Evolutionary conservation across 345 rosid species (phyloP), one percentile per base, ranked within the genome.

Genomic region (Lepidium sativum): DNA sequence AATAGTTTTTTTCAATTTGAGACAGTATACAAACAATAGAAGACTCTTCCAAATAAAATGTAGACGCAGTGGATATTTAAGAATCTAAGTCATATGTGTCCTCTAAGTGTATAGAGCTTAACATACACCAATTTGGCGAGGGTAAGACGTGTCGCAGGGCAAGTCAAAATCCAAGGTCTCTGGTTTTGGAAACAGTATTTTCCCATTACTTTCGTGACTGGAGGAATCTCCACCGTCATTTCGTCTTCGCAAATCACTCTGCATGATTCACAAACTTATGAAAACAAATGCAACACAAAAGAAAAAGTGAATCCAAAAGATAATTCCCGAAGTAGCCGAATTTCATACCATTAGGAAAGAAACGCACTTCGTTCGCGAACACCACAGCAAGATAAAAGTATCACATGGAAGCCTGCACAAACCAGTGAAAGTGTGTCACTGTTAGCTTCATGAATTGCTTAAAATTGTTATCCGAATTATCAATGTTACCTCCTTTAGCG

Each of bases 131-230:
- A 54, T 20, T 66, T 70, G 81, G 5, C 51, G 67, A 1, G 90
- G 68, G 47, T 39, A 64, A 16, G 71, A 35, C 3, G 72, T 61
- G 41, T 79, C 85, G 0, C 79, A 65, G 2, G 84, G 80, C 31
- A 87, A 75, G 50, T 81, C 83, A 29, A 78, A 80, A 66, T 85
- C 88, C 60, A 85, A 60, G 13, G 51, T 59, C 76, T 87, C 92
- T 53, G 85, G 82, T 78, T 90, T 87, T 0, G 88, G 88, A 35
- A 72, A 65, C 44, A 66, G 69, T 7, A 55, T 51, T 33, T 62
- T 54, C 38, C 49, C 48, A 32, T 52, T 37, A 43, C 69, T 72
- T 20, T 67, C 73, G 11, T 56, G 72, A 54, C 20, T 53, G 2
- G 81, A 76, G 50, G 83, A 70, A 58, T 72, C 60, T 58, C 54